Conservation (phyloP, 352 stramenopile genomes). For the Thalassiosira delicatula region DNA sequence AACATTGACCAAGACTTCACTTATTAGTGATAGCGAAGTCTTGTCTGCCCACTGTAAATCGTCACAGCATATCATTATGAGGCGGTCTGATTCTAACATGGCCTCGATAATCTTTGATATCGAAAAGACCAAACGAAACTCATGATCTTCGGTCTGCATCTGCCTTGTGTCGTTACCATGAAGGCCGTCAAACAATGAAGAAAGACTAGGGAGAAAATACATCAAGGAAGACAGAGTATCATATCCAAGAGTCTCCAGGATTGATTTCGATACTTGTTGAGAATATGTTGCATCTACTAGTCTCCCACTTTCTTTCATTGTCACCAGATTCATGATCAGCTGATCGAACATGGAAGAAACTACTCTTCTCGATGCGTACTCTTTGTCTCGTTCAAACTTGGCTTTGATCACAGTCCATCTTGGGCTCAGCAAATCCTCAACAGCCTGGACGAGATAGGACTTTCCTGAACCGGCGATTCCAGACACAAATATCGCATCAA, state of each 20-base stretch:
- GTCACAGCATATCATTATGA: not conserved
- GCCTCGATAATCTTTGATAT: not conserved
- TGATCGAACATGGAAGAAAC: not conserved
- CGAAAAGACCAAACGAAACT: not conserved
- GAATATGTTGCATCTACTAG: not conserved
- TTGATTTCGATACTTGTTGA: not conserved
- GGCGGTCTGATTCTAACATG: no score
- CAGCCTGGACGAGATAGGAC: not conserved
- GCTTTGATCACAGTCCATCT: conserved; percentile 1
- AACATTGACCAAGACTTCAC: not conserved
- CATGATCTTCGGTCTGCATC: not conserved
- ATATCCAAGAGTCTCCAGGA: not conserved
- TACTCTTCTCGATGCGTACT: not conserved
- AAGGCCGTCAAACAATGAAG: not conserved
- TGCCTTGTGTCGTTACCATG: not conserved
- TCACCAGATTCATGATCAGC: not conserved
- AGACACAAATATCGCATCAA: conserved; percentile 1
- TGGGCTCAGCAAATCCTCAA: not conserved
- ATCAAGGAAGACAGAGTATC: not conserved
- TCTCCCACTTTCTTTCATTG: not conserved
- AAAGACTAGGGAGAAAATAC: not conserved
- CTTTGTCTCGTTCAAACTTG: not conserved
- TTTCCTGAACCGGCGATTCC: not conserved
- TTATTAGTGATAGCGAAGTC: not conserved
- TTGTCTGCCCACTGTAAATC: not conserved